Evolutionary conservation across 2,329 filamentous ascomycete species (phyloP), one percentile per base, ranked within the genome.

Genomic region (Cytospora piceicola): DNA sequence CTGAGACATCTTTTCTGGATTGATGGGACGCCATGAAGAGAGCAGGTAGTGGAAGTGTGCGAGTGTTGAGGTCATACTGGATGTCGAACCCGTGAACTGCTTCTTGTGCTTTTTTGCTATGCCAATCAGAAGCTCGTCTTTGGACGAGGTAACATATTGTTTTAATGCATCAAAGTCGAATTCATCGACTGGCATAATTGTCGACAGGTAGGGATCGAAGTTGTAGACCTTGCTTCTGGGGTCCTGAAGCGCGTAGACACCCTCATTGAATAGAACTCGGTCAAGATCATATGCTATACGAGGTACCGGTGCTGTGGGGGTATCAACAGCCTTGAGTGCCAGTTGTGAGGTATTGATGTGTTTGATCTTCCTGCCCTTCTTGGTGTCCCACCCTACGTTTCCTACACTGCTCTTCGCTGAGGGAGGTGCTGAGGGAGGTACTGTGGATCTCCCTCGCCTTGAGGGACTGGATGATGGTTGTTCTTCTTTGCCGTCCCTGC

Each of bases 81-180:
- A 99, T 0, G 95, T 98, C 15, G 95, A 99, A 12, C 95, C 95
- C 14, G 93, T 90, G 74, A 96, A 99, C 74, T 91, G 96, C 75
- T 89, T 93, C 15, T 82, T 79, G 67, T 91, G 78, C 62, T 87
- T 77, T 58, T 82, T 81, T 2, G 92, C 91, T 52, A 95, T 85
- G 1, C 82, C 75, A n/a, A 89, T 84, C 15, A 99, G 82, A 5
- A 83, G 87, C 7, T 79, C 77, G 74, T 99, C 95, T 74, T 91
- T 89, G 12, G 94, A 98, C 0, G 95, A 97, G 0, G 94, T 97
- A 69, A 97, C 88, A 76, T 97, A 99, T 69, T 89, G 84, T 75
- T 91, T 92, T 62, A 99, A 78, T 4, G 93, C 89, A 65, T 91
- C 85, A 76, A 96, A 99, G 73, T 99, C 92, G 73, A 99, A 99